Conservation (phyloP, 2,329 filamentous ascomycete species). For the Metarhizium brunneum region DNA sequence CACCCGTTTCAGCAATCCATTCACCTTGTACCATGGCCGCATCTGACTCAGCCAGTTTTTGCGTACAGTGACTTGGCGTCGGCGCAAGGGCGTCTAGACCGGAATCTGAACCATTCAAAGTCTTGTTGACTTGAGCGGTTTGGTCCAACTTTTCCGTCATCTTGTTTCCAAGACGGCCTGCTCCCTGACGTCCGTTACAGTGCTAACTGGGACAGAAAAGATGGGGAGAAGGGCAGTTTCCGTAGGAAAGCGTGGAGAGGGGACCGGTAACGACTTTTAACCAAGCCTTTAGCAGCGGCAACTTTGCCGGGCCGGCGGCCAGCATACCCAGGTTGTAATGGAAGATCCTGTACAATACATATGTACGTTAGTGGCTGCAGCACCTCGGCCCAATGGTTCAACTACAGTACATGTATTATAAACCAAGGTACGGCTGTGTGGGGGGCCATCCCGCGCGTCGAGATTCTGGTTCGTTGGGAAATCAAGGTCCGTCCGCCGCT, state of each 20-base stretch:
- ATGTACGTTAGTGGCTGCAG: too few species aligned
- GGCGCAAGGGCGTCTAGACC: conserved; percentile 1
- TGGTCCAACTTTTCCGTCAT: conserved; percentile 1
- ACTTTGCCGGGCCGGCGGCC: not conserved
- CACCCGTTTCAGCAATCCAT: conserved; percentile 4
- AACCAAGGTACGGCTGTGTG: too few species aligned
- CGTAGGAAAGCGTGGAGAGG: not conserved
- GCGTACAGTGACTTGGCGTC: conserved; percentile 3
- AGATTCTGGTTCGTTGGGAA: too few species aligned
- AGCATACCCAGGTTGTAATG: not conserved
- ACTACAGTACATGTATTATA: too few species aligned
- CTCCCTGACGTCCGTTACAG: not conserved
- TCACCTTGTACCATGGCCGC: conserved; percentile 6
- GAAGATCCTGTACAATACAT: not conserved
- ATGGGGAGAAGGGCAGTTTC: not conserved
- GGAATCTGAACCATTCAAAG: conserved; percentile 1
- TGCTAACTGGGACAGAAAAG: not conserved
- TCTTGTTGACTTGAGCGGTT: not conserved
- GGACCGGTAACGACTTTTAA: not conserved
- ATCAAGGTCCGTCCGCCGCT: not conserved
- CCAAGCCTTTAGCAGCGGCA: not conserved
- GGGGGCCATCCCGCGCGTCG: too few species aligned
- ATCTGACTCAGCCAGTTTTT: conserved; percentile 5
- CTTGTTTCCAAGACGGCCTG: not conserved
- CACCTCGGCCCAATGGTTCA: too few species aligned